Conservation (phyloP, 2,329 filamentous ascomycete genomes). For the Bipolaris sorokiniana region DNA sequence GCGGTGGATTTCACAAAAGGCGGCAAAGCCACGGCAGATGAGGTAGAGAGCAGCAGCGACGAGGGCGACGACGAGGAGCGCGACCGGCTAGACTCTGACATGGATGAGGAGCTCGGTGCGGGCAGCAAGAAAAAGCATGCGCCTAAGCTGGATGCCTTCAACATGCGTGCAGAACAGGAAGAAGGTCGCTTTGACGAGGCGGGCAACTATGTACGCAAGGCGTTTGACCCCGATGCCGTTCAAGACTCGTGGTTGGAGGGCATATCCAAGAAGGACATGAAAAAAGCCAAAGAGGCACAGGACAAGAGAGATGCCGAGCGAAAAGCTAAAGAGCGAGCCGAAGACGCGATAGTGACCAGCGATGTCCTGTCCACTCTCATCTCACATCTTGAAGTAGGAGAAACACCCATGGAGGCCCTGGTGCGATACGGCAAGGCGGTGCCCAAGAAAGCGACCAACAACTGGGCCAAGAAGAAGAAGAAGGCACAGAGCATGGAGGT, state of each 20-base stretch:
- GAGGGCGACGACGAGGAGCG: constrained; percentile 67
- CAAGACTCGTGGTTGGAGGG: constrained; percentile 95
- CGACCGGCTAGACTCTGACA: constrained; percentile 69
- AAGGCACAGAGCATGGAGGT: constrained; percentile 70
- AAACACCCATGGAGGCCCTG: constrained; percentile 87
- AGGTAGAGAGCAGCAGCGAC: constrained; percentile 65
- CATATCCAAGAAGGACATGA: constrained; percentile 92
- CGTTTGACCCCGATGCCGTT: constrained; percentile 82
- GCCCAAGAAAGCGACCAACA: constrained; percentile 57
- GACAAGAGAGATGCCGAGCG: constrained; percentile 82
- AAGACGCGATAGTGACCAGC: constrained; percentile 75
- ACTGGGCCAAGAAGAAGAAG: constrained; percentile 50
- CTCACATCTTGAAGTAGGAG: constrained; percentile 72
- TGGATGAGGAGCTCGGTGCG: constrained; percentile 89
- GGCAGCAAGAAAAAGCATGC: constrained; percentile 92
- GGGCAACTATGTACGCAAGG: constrained; percentile 91
- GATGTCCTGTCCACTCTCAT: constrained; percentile 80
- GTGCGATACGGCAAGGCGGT: constrained; percentile 75
- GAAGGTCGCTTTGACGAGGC: constrained; percentile 90
- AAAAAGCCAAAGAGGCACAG: constrained; percentile 82
- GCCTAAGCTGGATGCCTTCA: constrained; percentile 94
- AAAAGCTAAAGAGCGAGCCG: constrained; percentile 71
- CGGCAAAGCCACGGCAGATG: constrained; percentile 56
- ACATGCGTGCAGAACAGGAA: constrained; percentile 87
- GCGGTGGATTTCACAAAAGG: constrained; percentile 62